Percentiles rank a stretch among this genome's conserved stretches.
Evolutionary conservation across 2,329 filamentous ascomycete species (phyloP).

Genomic region (Raffaelea albimanens): DNA sequence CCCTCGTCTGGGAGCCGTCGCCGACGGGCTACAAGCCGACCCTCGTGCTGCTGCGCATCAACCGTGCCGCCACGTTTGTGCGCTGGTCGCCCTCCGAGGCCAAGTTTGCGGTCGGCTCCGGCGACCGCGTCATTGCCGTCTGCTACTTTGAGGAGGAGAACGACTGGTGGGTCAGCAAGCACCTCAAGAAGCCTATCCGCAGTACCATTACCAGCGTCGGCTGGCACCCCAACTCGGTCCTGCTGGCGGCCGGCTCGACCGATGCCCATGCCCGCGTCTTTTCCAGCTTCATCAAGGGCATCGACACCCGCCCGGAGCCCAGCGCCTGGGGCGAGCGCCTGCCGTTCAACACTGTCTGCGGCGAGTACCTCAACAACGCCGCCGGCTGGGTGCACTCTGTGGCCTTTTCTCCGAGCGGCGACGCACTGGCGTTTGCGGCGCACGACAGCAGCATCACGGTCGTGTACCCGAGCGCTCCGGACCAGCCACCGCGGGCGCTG

Average conservation of each 20-base stretch:
- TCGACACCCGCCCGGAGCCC: slow-evolving; percentile 76
- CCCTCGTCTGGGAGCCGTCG: slow-evolving; percentile 96
- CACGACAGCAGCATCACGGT: slow-evolving; percentile 97
- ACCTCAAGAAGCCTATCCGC: slow-evolving; percentile 96
- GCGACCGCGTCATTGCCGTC: slow-evolving; percentile 87
- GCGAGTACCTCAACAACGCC: slow-evolving; percentile 91
- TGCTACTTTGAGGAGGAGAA: slow-evolving; percentile 99
- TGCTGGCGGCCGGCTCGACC: slow-evolving; percentile 90
- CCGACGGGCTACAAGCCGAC: slow-evolving; percentile 91
- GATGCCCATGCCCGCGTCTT: slow-evolving; percentile 94
- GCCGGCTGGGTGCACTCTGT: slow-evolving; percentile 95
- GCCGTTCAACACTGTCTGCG: slow-evolving; percentile 97
- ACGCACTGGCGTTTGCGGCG: slow-evolving; percentile 86
- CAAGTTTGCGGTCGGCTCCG: slow-evolving; percentile 96
- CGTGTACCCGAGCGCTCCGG: slow-evolving; percentile 85
- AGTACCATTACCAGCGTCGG: slow-evolving; percentile 91
- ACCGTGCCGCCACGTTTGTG: slow-evolving; percentile 90
- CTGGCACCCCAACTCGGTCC: slow-evolving; percentile 96
- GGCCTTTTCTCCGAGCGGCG: slow-evolving; percentile 82
- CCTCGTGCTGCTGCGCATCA: slow-evolving; percentile 91
- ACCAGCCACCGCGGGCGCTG: slow-evolving; percentile 84
- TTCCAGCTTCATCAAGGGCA: slow-evolving; percentile 91
- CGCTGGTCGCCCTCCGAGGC: slow-evolving; percentile 94
- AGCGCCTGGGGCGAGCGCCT: slow-evolving; percentile 90
- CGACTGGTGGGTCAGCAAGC: slow-evolving; percentile 99